Conservation (phyloP, 2,329 filamentous ascomycete genomes). For the Beauveria asiatica region DNA sequence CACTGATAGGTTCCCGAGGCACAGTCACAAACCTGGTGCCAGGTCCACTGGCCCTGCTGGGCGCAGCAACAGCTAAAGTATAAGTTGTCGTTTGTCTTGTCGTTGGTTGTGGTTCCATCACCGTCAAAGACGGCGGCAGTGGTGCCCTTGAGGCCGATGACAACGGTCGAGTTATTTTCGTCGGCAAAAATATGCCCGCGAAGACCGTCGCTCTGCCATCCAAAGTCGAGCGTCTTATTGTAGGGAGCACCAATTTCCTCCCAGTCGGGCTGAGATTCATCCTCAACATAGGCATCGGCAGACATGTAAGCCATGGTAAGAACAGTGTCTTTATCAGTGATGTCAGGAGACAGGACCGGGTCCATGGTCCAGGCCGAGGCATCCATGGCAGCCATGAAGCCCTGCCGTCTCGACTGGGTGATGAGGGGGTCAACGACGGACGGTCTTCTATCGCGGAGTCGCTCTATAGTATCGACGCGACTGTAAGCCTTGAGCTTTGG, state of each 20-base stretch:
- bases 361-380: slow-evolving; percentile 77
- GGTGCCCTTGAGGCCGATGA: slow-evolving; percentile 90
- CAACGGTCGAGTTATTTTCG: slow-evolving; percentile 72
- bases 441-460: slow-evolving; percentile 69
- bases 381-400: slow-evolving; percentile 54
- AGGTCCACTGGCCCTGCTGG: slow-evolving; percentile 82
- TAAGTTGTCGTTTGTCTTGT: slow-evolving; percentile 96
- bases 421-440: slow-evolving; percentile 73
- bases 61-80: slow-evolving; percentile 98
- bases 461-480: slow-evolving; percentile 61
- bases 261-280: slow-evolving; percentile 69
- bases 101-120: slow-evolving; percentile 92
- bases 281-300: slow-evolving; percentile 77
- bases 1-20: slow-evolving; percentile 79
- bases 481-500: slow-evolving; percentile 54
- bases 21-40: slow-evolving; percentile 90
- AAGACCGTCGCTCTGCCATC: slow-evolving; percentile 83
- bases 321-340: slow-evolving; percentile 78
- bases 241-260: slow-evolving; percentile 69
- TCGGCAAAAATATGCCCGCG: slow-evolving; percentile 90
- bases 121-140: slow-evolving; percentile 88
- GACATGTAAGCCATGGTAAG: slow-evolving; percentile 82
- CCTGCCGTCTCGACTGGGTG: slow-evolving; percentile 59
- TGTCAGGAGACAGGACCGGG: slow-evolving; percentile 66
- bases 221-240: slow-evolving; percentile 83